Conservation (phyloP, 768 basidiomycete species). For the Tulasnella sp. region DNA sequence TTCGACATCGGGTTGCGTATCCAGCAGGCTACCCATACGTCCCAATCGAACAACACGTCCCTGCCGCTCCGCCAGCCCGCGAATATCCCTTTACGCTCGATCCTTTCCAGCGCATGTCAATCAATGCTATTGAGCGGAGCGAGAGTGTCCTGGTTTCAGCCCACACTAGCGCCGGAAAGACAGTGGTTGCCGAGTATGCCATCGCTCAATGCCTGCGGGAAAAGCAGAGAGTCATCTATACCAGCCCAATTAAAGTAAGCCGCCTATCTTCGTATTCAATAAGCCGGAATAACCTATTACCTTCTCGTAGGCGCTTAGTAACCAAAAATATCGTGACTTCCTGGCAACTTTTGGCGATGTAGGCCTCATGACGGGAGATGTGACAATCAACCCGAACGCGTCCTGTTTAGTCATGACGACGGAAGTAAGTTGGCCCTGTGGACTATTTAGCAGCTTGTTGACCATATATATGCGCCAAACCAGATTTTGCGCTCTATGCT, state of each 20-base stretch:
- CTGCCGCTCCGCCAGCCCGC: conserved; percentile 85
- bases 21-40: conserved; percentile 90
- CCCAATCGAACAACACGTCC: conserved; percentile 88
- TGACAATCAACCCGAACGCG: conserved; percentile 96
- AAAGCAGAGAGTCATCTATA: conserved; percentile 97
- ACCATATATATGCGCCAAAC: conserved; percentile 41
- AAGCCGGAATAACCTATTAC: background rate
- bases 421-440: conserved; percentile 60
- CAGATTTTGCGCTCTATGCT: conserved; percentile 99
- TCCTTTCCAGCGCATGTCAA: conserved; percentile 94
- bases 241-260: conserved; percentile 97
- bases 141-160: conserved; percentile 98
- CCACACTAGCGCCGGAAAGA: conserved; percentile 98
- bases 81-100: conserved; percentile 97
- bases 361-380: conserved; percentile 98
- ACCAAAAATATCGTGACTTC: conserved; percentile 99
- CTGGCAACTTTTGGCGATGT: conserved; percentile 96
- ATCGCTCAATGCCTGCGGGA: conserved; percentile 94
- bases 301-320: conserved; percentile 75
- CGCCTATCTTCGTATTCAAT: conserved; percentile 32
- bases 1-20: conserved; percentile 94
- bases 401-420: conserved; percentile 99
- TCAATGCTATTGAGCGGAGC: conserved; percentile 93
- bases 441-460: background rate
- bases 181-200: conserved; percentile 98